A percentile compares a stretch with the other conserved stretches of the same genome.
phyloP scores from a whole-genome alignment of 108 stramenopile species.

The Skeletonema grethae region DNA sequence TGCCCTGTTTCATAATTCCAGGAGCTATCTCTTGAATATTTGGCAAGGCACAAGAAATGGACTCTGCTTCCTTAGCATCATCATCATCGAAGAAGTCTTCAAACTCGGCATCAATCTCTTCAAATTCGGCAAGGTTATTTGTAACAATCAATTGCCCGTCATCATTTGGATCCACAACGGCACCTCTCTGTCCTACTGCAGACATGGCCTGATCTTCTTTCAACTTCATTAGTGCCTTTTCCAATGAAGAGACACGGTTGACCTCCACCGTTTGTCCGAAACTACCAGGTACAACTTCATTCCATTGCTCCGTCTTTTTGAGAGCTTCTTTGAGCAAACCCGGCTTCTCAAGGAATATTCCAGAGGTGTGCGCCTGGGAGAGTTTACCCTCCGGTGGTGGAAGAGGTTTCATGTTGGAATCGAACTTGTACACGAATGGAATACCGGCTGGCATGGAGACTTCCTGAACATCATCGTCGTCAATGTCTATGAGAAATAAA shows the following conservation, averaged over 20 bases:
- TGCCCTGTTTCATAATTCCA: constrained; percentile 31
- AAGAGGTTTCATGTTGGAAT: constrained; percentile 54
- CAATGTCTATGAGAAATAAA: constrained; percentile 16
- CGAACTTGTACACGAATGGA: constrained; percentile 80
- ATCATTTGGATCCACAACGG: constrained; percentile 35
- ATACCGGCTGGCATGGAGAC: constrained; percentile 74
- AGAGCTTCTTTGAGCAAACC: constrained; percentile 63
- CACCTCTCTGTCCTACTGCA: neutral
- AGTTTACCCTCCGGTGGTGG: constrained; percentile 42
- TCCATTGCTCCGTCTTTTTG: constrained; percentile 38
- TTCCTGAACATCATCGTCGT: constrained; percentile 60
- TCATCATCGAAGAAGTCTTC: constrained; percentile 36
- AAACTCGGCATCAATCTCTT: constrained; percentile 41
- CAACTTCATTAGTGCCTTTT: constrained; percentile 40
- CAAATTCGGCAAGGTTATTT: constrained; percentile 21
- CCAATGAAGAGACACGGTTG: constrained; percentile 35
- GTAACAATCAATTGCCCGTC: constrained; percentile 40
- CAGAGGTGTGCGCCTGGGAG: constrained; percentile 54
- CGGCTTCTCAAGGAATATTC: constrained; percentile 63
- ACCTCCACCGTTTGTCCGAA: constrained; percentile 19
- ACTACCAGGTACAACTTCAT: constrained; percentile 34
- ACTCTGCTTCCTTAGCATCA: constrained; percentile 17
- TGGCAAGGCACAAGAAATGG: neutral
- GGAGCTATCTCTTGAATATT: constrained; percentile 42
- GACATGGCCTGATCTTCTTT: constrained; percentile 45